Evolutionary conservation across 441 rosid species (phyloP).

Genomic region (Pelargonium australe): DNA sequence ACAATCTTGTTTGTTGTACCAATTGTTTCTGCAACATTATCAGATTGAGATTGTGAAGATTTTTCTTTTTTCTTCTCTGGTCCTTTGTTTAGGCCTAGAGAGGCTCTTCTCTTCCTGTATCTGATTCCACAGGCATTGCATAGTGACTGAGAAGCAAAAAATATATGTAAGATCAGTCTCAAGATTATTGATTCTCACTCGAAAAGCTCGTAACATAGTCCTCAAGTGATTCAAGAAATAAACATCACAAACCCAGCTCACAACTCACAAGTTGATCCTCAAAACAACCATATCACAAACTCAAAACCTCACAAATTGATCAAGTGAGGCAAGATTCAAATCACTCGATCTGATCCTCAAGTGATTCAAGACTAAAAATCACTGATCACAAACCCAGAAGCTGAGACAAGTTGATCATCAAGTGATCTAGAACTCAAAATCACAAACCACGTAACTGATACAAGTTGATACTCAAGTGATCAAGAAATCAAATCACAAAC

Average conservation of each 20-base stretch:
- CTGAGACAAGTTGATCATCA: not conserved
- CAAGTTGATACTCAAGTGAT: not conserved
- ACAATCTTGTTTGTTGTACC: not conserved
- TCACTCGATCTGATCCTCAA: too few relatives aligned
- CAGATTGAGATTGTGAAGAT: not conserved
- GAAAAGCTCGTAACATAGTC: not conserved
- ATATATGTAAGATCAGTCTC: not conserved
- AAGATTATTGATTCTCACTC: not conserved
- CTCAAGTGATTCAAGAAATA: not conserved
- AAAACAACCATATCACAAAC: too few relatives aligned
- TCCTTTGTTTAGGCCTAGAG: not conserved
- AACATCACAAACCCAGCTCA: not conserved
- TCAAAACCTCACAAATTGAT: too few relatives aligned
- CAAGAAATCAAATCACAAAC: not conserved
- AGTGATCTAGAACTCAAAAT: not conserved
- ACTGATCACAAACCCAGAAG: not conserved
- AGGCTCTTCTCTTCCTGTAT: conserved; percentile 6
- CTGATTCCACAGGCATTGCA: conserved; percentile 6
- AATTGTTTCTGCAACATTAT: too few relatives aligned
- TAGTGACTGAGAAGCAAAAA: not conserved
- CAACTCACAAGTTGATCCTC: not conserved
- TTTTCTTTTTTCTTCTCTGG: not conserved
- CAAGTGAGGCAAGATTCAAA: too few relatives aligned
- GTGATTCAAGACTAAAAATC: too few relatives aligned
- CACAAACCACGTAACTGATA: not conserved